Evolutionary conservation across 2,329 filamentous ascomycete species (phyloP).

Genomic region (Juglanconis oblonga): DNA sequence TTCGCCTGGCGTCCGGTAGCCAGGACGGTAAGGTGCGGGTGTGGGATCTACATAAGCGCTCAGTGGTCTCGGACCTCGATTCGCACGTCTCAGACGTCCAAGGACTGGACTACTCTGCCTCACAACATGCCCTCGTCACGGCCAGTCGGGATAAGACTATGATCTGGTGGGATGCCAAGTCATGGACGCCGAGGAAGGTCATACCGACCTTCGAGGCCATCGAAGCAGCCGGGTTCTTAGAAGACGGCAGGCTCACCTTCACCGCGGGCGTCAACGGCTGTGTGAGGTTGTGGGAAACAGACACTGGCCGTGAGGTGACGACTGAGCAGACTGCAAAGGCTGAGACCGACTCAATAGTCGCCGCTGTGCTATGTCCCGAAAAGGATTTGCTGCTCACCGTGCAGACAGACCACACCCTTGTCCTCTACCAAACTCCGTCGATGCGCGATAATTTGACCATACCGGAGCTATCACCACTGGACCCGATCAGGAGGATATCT

Average conservation of each 20-base stretch:
- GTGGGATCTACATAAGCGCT: constrained; percentile 87
- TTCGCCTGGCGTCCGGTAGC: constrained; percentile 83
- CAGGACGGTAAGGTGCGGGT: constrained; percentile 91
- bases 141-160: constrained; percentile 90
- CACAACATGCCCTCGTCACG: constrained; percentile 74
- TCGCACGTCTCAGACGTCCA: constrained; percentile 96
- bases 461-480: constrained; percentile 36
- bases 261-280: constrained; percentile 82
- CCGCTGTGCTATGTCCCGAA: constrained; percentile 63
- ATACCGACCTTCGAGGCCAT: constrained; percentile 83
- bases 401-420: constrained; percentile 84
- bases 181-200: constrained; percentile 79
- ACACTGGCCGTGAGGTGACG: constrained; percentile 75
- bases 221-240: constrained; percentile 78
- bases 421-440: constrained; percentile 60
- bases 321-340: constrained; percentile 62
- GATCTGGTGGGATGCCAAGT: constrained; percentile 83
- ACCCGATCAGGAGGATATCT: constrained; percentile 74
- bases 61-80: constrained; percentile 73
- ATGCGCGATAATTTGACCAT: constrained; percentile 32
- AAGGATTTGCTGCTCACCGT: constrained; percentile 74
- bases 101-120: constrained; percentile 73
- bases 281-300: constrained; percentile 79
- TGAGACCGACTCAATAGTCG: constrained; percentile 67
- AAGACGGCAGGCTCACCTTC: constrained; percentile 69